Evolutionary conservation across 1,284 basidiomycete genomes (phyloP), one percentile per base, ranked within the genome.

Genomic region (Mycena citricolor): DNA sequence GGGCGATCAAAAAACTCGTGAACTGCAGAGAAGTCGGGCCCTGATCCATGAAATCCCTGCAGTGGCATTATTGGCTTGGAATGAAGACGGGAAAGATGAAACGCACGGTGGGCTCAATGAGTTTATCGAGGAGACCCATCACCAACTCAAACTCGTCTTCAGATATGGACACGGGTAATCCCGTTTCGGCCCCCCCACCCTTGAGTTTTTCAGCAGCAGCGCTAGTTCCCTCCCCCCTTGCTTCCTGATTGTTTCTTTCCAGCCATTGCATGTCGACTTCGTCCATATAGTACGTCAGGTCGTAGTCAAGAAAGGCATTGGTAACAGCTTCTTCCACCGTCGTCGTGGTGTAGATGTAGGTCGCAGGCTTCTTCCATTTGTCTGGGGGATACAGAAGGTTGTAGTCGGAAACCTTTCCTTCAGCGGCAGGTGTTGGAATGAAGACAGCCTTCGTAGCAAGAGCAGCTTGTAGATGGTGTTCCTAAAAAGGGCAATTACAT

Each of bases 241-340:
- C 88, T 52, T 88, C 81, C 54, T 89, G 85, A 57, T 98, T 98
- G 61, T 92, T 92, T 63, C 83, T 86, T 51, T 89, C 84, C 31
- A 99, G 78, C 94, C 95, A 99, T 44, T 89, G 86, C 55, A 87
- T 82, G 68, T 99, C 97, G 25, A 90, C 85, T 64, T 99, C 97
- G 61, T 99, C 97, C 86, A 98, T 90, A 57, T 83, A 90, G 64
- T 99, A 98, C 6, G 83, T 79, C 62, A 86, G 90, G 2, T 81
- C 83, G n/a, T 47, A 39, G 56, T 79, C 74, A 28, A 75, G 66
- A 48, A 90, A 74, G 12, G 77, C 77, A 51, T 68, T 73, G 10
- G 62, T 63, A 45, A 75, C 67, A 16, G 76, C 68, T 57, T 97
- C 93, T 60, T 99, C 95, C 51, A 91, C 83, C 4, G 90, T 93